Base-by-base conservation (phyloP, 306 rosid genomes). In the Lupinus albus region DNA sequence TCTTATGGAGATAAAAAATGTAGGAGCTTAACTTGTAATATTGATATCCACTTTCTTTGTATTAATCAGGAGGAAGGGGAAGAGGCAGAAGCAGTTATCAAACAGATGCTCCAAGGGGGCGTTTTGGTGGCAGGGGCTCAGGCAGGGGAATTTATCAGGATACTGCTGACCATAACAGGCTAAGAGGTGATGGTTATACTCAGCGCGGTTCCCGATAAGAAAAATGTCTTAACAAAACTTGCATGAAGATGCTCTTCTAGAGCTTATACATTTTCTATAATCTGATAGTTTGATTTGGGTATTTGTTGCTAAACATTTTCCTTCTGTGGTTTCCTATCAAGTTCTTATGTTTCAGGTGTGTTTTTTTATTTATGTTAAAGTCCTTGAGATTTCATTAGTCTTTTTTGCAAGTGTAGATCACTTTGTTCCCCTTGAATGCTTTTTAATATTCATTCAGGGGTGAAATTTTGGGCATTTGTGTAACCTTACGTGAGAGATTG, bases 111-210 rank as follows among this genome's bases (percentile, higher is more conserved):
- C 78, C 94, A 6, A 80, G 96, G 71, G 97, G 96, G 8, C 89
- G 91, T 16, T 86, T 83, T 73, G 91, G 93, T 13, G 83, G 68
- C 48, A 85, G 96, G 44, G 44, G 86, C 70, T 63, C 63, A 32
- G 91, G 91, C 75, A 78, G 95, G 80, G 97, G 91, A 59, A 55
- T 66, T 67, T 69, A 78, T 71, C 88, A 78, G 82, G 94, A 88
- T 13, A 39, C 71, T 11, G 78, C 80, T 52, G 96, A 88, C 69
- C 83, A 84, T 53, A 39, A 56, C 51, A 83, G 91, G 75, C 15
- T 56, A 54, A 86, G 94, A 79, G 87, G 91, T 56, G 89, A 91
- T 25, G 95, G 88, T 33, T 85, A 72, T 58, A 41, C 77, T 16
- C 88, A 79, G 61, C 79, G 88, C 16, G 84, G 90, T 7, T 52